Evolutionary conservation across 352 stramenopile genomes (phyloP).

Genomic region (Globisporangium acanthophoron): DNA sequence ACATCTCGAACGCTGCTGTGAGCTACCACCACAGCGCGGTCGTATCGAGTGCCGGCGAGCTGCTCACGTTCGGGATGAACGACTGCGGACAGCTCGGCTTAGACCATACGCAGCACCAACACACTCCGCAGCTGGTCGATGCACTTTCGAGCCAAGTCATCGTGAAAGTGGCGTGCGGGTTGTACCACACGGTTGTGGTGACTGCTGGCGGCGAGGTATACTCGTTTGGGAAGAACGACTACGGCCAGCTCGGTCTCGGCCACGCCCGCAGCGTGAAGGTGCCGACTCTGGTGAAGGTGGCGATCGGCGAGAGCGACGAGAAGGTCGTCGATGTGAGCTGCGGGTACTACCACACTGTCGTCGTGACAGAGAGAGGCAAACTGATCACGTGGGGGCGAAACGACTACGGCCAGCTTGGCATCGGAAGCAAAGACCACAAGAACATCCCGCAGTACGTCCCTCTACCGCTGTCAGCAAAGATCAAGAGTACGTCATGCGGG

Average conservation of each 20-base stretch:
- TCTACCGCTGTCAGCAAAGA: constrained; percentile 72
- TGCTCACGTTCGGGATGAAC: constrained; percentile 88
- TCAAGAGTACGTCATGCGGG: constrained; percentile 70
- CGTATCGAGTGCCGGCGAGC: constrained; percentile 63
- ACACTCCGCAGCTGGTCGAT: constrained; percentile 77
- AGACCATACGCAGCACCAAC: constrained; percentile 80
- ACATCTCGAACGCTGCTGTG: constrained; percentile 64
- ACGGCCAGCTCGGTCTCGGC: constrained; percentile 77
- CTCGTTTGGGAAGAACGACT: constrained; percentile 85
- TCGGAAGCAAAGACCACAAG: constrained; percentile 87
- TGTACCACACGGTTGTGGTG: constrained; percentile 75
- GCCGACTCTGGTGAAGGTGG: constrained; percentile 60
- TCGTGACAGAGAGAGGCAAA: constrained; percentile 77
- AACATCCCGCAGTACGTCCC: constrained; percentile 74
- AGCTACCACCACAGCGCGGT: constrained; percentile 87
- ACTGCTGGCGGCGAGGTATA: constrained; percentile 75
- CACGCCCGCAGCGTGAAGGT: constrained; percentile 77
- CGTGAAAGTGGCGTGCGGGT: constrained; percentile 62
- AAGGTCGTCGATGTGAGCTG: constrained; percentile 75
- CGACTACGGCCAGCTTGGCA: constrained; percentile 83
- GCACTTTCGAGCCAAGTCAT: constrained; percentile 65
- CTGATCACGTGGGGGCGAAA: constrained; percentile 83
- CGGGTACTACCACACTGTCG: constrained; percentile 83
- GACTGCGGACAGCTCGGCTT: constrained; percentile 82
- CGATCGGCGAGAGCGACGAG: constrained; percentile 59